Percentiles rank a stretch among this genome's conserved stretches.
Conservation (phyloP, 192 early-diverging fungal species). For the Podila epigama region DNA sequence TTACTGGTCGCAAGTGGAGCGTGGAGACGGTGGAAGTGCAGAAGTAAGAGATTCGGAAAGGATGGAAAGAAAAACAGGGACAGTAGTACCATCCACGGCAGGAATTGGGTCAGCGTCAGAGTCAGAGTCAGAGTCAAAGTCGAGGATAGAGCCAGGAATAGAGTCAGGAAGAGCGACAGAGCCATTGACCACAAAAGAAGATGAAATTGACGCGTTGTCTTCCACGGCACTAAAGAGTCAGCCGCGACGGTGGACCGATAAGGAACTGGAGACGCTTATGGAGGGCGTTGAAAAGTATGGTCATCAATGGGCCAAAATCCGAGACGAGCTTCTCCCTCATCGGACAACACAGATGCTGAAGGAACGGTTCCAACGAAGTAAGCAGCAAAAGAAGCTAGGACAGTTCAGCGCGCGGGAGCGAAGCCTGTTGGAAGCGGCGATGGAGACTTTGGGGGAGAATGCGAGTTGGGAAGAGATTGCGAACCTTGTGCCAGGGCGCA, state of each 20-base stretch:
- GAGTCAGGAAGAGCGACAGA: neutral
- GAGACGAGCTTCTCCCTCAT: conserved; percentile 19
- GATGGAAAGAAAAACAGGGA: too few relatives aligned
- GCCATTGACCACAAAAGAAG: neutral
- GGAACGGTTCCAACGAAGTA: conserved; percentile 28
- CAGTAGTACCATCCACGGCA: neutral
- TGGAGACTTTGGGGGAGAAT: conserved; percentile 32
- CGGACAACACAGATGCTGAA: conserved; percentile 25
- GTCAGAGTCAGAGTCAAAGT: neutral
- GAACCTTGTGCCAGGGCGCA: conserved; percentile 33
- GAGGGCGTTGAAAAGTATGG: conserved; percentile 25
- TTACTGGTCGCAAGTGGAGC: conserved; percentile 26
- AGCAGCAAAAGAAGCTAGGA: conserved; percentile 31
- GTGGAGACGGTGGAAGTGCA: too few relatives aligned
- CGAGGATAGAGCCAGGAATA: neutral
- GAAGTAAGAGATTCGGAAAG: too few relatives aligned
- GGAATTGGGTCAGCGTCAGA: neutral
- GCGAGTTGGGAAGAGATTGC: conserved; percentile 31
- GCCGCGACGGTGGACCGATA: conserved; percentile 20
- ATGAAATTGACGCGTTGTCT: too few relatives aligned
- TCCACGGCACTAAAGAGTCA: neutral
- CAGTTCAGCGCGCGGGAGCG: conserved; percentile 25
- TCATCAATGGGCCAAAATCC: conserved; percentile 17
- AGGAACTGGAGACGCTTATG: conserved; percentile 15
- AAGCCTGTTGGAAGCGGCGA: conserved; percentile 21